Conservation (phyloP, 345 rosid species). For the Citrus trifoliata region DNA sequence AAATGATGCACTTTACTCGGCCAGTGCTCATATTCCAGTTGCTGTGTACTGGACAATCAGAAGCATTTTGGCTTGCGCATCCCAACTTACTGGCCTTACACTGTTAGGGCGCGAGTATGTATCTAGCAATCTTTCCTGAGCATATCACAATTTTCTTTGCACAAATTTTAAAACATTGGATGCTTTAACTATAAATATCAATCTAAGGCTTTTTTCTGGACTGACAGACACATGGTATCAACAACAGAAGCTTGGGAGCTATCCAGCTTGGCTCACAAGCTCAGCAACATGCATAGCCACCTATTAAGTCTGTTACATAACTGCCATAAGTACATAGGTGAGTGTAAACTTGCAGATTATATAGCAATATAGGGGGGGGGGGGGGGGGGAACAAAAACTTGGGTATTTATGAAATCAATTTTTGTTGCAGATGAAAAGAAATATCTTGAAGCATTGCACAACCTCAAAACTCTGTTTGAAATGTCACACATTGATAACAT, state of each 20-base stretch:
- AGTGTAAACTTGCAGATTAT: not conserved
- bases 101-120: conserved; percentile 61
- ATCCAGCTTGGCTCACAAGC: conserved; percentile 56
- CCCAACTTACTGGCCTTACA: conserved; percentile 56
- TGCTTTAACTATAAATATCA: not conserved
- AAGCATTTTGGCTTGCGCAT: conserved; percentile 57
- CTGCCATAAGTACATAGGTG: conserved; percentile 44
- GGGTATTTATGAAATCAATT: not conserved
- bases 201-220: not conserved
- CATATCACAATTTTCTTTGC: not conserved
- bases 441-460: conserved; percentile 29
- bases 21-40: conserved; percentile 47
- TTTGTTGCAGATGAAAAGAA: conserved; percentile 40
- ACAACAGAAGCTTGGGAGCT: conserved; percentile 72
- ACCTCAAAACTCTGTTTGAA: conserved; percentile 26
- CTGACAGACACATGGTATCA: conserved; percentile 45
- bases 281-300: conserved; percentile 45
- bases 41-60: conserved; percentile 87
- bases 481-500: conserved; percentile 43
- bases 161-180: too few relatives aligned
- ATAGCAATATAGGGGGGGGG: too few relatives aligned
- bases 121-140: not conserved
- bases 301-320: conserved; percentile 26
- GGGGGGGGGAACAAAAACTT: too few relatives aligned
- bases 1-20: conserved; percentile 32